Base-by-base conservation (phyloP, 768 basidiomycete species). In the Coprinopsis cinerea region DNA sequence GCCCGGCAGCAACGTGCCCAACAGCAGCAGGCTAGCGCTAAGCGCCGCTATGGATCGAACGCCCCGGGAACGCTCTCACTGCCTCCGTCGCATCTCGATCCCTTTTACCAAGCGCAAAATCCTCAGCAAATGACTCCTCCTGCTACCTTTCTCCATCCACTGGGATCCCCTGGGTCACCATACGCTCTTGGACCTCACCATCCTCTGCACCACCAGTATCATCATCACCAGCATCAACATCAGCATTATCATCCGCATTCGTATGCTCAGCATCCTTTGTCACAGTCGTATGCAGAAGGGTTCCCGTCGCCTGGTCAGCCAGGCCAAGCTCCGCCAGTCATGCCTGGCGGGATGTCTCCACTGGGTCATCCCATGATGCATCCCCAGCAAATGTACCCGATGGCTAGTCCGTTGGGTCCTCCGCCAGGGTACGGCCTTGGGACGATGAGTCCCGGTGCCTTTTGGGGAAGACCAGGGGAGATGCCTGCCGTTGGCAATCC, bases 371-470 rank as follows among this genome's bases (percentile, higher is more conserved):
- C 35, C 20, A 48, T 36, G 60, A 11, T 60, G 60, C 50, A 53
- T 61, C 45, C 45, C 53, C 13, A 52, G 53, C 9, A 50, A 62
- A 11, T 61, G 49, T 32, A 27, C 18, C 44, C 25, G 13, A 27
- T 28, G 25, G 17, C 20, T 7, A 32, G 27, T 18, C 27, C 28
- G 58, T 64, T 25, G 67, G 78, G 23, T 83, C 54, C 15, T 42
- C 51, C 15, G 43, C 88, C 71, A 85, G 88, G 0, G 88, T 90
- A 1, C 82, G 44, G 44, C 15, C 80, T 22, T 11, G 71, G 79
- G 11, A 73, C 81, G 14, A 84, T 89, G 77, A 81, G 79, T 14
- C 86, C 88, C 24, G 85, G 82, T 13, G 79, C 80, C 32, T 86
- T 85, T 65, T 92, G 82, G 81, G 84, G 78, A 43, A 78, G 67